Percentiles rank a stretch among this genome's conserved stretches.
Evolutionary conservation across 208 protist species (phyloP).

Genomic region (Leishmania mexicana): DNA sequence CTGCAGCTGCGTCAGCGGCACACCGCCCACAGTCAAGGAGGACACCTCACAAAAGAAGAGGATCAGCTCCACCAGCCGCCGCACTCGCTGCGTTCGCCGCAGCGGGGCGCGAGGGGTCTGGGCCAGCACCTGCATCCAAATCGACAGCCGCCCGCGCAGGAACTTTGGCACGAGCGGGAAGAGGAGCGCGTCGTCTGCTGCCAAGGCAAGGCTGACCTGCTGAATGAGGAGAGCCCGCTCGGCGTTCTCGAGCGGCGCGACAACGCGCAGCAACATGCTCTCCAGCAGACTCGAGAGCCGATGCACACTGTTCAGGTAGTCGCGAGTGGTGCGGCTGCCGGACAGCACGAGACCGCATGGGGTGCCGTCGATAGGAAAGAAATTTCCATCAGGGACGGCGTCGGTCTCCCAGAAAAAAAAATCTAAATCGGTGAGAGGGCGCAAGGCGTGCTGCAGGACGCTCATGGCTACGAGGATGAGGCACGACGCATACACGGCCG

Average conservation of each 20-base stretch:
- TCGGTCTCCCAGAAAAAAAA: slow-evolving; percentile 61
- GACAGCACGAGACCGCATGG: slow-evolving; percentile 13
- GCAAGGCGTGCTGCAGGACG: slow-evolving; percentile 46
- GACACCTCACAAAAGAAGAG: slow-evolving; percentile 61
- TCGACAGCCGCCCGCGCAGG: slow-evolving; percentile 39
- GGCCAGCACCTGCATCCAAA: slow-evolving; percentile 46
- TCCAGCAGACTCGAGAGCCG: slow-evolving; percentile 25
- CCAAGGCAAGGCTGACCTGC: slow-evolving; percentile 39
- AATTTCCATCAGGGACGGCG: slow-evolving; percentile 53
- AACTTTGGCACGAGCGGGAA: slow-evolving; percentile 59
- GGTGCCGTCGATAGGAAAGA: slow-evolving; percentile 36
- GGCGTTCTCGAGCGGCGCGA: slow-evolving; percentile 20
- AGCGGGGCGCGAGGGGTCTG: slow-evolving; percentile 32
- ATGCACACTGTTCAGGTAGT: slow-evolving; percentile 48
- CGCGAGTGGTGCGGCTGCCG: slow-evolving; percentile 56
- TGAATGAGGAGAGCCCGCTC: slow-evolving; percentile 41
- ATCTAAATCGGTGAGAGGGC: slow-evolving; percentile 43
- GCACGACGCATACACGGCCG: slow-evolving; percentile 28
- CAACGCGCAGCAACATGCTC: slow-evolving; percentile 14
- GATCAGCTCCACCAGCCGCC: slow-evolving; percentile 50
- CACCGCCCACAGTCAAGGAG: slow-evolving; percentile 25
- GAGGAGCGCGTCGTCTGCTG: slow-evolving; percentile 47
- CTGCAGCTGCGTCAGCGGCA: slow-evolving; percentile 27
- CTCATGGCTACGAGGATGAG: slow-evolving; percentile 38
- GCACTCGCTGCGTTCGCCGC: slow-evolving; percentile 35